Conservation (phyloP, 129 eudicot genomes). For the Tagetes erecta region DNA sequence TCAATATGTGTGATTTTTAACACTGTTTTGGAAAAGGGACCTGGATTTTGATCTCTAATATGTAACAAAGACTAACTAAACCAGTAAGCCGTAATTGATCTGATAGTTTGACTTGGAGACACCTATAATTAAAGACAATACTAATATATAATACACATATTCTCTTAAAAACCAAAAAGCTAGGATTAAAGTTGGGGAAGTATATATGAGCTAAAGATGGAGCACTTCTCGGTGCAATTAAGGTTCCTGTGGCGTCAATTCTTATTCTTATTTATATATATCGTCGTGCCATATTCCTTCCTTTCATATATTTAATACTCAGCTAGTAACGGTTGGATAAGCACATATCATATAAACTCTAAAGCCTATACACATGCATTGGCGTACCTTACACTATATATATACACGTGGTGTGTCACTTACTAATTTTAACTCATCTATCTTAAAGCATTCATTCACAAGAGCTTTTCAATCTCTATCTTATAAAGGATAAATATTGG, state of each 20-base stretch:
- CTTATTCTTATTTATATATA: neutral
- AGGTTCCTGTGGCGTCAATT: constrained; percentile 6
- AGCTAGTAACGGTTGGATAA: neutral
- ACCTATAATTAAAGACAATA: too few relatives aligned
- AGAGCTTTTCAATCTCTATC: too few relatives aligned
- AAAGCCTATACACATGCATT: neutral
- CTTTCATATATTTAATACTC: neutral
- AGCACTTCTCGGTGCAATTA: neutral
- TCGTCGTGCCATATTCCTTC: neutral
- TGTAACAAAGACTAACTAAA: too few relatives aligned
- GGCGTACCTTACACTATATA: neutral
- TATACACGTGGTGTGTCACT: neutral
- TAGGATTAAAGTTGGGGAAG: neutral
- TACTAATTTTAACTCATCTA: neutral
- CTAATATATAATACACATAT: too few relatives aligned
- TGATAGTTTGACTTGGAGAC: too few relatives aligned
- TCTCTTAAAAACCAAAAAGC: neutral
- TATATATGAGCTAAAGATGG: neutral
- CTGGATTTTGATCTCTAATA: too few relatives aligned
- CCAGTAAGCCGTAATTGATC: too few relatives aligned
- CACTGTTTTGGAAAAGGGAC: too few relatives aligned
- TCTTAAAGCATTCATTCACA: too few relatives aligned
- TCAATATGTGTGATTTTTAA: too few relatives aligned
- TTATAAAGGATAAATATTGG: too few relatives aligned
- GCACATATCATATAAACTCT: neutral